phyloP scores from a whole-genome alignment of 2,329 filamentous ascomycete species.

The Simplicillium aogashimaense region DNA sequence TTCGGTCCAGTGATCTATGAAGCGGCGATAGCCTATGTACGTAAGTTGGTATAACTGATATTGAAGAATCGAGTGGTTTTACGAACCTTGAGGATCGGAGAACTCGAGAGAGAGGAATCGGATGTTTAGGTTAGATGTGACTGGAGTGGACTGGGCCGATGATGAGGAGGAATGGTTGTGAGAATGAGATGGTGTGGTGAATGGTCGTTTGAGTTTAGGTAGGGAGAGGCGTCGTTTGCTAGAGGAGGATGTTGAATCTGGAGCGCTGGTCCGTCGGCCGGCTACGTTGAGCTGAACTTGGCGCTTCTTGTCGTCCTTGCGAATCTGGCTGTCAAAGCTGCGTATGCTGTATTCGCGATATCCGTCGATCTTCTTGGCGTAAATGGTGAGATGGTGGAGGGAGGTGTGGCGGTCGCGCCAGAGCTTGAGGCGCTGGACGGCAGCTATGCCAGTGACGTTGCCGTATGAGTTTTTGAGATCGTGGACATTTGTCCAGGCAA shows the following conservation, averaged over 20 bases:
- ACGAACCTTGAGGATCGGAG: no score
- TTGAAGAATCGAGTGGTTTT: no score
- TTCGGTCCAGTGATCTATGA: constrained; percentile 34
- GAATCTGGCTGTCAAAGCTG: constrained; percentile 35
- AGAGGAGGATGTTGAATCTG: neutral
- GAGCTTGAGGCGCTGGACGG: constrained; percentile 41
- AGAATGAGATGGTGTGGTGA: no score
- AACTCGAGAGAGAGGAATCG: no score
- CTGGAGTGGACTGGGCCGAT: no score
- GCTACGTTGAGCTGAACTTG: constrained; percentile 26
- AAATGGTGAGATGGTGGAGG: constrained; percentile 35
- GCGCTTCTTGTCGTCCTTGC: constrained; percentile 34
- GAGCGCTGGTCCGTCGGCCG: constrained; percentile 14
- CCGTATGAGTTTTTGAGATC: constrained; percentile 39
- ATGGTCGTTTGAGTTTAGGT: no score
- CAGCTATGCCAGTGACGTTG: constrained; percentile 37
- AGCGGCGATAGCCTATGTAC: constrained; percentile 15
- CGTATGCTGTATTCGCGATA: constrained; percentile 39
- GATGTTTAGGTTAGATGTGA: no score
- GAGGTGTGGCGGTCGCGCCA: constrained; percentile 39
- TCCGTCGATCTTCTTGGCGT: constrained; percentile 34
- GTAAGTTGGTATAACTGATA: no score
- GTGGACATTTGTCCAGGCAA: constrained; percentile 40
- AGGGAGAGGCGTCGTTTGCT: neutral
- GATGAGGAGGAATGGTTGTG: no score